A percentile compares a stretch with the other conserved stretches of the same genome.
Evolutionary conservation across 495 filamentous ascomycete species (phyloP).

Genomic region (Neurospora cerealis): DNA sequence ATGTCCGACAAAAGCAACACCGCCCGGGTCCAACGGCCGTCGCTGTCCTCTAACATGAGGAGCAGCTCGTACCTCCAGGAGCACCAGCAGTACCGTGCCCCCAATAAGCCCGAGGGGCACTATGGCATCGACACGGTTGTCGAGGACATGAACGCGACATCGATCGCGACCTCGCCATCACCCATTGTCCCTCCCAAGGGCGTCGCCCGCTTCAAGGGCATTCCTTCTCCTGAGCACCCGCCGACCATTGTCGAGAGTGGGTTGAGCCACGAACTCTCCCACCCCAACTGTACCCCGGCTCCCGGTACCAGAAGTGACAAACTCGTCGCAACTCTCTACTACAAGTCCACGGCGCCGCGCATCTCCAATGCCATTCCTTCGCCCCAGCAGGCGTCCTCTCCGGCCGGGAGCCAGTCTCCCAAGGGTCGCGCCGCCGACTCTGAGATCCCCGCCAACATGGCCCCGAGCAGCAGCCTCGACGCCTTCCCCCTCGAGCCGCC

Average conservation of each 20-base stretch:
- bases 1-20: conserved; percentile 28
- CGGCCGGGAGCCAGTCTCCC: conserved; percentile 15
- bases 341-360: conserved; percentile 41
- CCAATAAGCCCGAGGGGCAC: conserved; percentile 39
- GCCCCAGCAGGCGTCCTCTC: conserved; percentile 17
- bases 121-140: conserved; percentile 47
- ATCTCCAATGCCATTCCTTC: conserved; percentile 22
- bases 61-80: conserved; percentile 62
- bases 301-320: conserved; percentile 29
- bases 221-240: conserved; percentile 40
- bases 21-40: conserved; percentile 30
- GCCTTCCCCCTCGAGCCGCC: conserved; percentile 65
- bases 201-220: conserved; percentile 39
- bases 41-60: conserved; percentile 41
- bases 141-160: conserved; percentile 31
- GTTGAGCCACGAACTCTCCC: conserved; percentile 44
- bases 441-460: conserved; percentile 41
- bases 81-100: conserved; percentile 65
- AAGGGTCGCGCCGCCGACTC: conserved; percentile 23
- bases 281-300: conserved; percentile 43
- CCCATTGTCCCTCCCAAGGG: conserved; percentile 17
- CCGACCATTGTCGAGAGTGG: conserved; percentile 47
- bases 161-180: conserved; percentile 12
- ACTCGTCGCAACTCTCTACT: conserved; percentile 60
- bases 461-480: conserved; percentile 56